Evolutionary conservation across 2,329 filamentous ascomycete genomes (phyloP), one percentile per base, ranked within the genome.

Genomic region (Metarhizium humberi): DNA sequence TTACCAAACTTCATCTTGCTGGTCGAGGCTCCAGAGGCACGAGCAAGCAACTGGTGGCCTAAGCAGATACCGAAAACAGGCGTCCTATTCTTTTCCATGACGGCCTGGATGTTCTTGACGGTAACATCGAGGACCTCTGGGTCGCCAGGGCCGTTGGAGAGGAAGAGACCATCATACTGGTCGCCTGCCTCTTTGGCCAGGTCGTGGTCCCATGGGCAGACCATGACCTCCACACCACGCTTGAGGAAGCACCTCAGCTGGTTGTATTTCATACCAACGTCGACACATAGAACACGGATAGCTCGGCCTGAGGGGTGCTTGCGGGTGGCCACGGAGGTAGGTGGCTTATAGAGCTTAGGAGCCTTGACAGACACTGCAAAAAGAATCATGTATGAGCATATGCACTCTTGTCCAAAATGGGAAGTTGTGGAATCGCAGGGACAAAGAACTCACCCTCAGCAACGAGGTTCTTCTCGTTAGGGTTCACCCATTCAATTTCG

Each of bases 1-100:
- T 99, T 99, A 76, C 94, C 94, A 67, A 96, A 99, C 80, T 97
- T 97, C 90, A 99, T 95, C 80, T 99, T 99, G 66, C 81, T 73
- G 0, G 94, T 97, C 50, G 79, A 79, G 50, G 92, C 92, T 55
- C 92, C 92, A 36, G 91, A 85, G 56, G 92, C 91, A 63, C 91
- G 83, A 54, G 92, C 91, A 53, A 97, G 84, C 62, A 97, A 80
- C 74, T 97, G 92, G 71, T 97, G 92, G 56, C 92, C 92, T 64
- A 97, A 75, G 76, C 92, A 97, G 68, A 97, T 97, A 77, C 92
- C 92, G 63, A 97, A 96, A 59, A 97, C 87, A 6, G 92, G 92
- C 7, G 86, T 92, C 62, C 85, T 82, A 62, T 87, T 90, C 70
- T 90, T 86, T 61, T 87, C 77, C 71, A 96, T 80, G 34, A 88